phyloP scores from a whole-genome alignment of 345 rosid genomes.

The Geranium rotundifolium region DNA sequence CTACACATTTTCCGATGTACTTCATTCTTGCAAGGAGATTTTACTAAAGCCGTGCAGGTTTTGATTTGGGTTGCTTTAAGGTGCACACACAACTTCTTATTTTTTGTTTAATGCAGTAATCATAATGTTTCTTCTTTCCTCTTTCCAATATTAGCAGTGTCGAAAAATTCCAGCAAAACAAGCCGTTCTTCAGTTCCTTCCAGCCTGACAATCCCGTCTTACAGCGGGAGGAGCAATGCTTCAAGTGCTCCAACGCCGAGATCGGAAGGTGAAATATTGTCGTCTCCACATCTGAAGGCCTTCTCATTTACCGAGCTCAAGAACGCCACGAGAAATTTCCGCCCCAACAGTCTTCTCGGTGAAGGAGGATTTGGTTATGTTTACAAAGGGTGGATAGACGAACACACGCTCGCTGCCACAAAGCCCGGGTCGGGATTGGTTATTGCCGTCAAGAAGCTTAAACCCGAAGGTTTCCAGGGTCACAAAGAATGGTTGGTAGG shows the following conservation, averaged over 20 bases:
- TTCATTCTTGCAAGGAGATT: not conserved
- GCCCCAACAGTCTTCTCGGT: constrained; percentile 81
- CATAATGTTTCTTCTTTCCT: not conserved
- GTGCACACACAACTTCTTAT: not conserved
- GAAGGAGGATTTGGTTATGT: constrained; percentile 98
- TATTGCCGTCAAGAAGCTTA: constrained; percentile 90
- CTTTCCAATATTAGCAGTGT: constrained; percentile 32
- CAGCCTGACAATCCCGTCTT: constrained; percentile 51
- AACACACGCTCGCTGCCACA: constrained; percentile 48
- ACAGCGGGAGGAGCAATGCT: constrained; percentile 33
- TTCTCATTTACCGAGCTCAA: constrained; percentile 67
- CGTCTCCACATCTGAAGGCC: constrained; percentile 79
- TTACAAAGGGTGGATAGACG: constrained; percentile 93
- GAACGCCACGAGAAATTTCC: constrained; percentile 84
- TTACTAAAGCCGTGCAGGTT: not conserved
- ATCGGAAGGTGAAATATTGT: constrained; percentile 84
- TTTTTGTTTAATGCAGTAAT: constrained; percentile 2
- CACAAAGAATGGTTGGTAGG: constrained; percentile 98
- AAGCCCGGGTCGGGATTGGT: constrained; percentile 89
- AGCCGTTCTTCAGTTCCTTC: constrained; percentile 62
- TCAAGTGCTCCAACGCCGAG: constrained; percentile 67
- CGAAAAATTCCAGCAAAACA: constrained; percentile 58
- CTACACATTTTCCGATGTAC: not conserved
- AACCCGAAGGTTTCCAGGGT: constrained; percentile 94
- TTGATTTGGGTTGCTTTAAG: not conserved